Conservation (phyloP, 441 rosid genomes). For the Gossypium davidsonii region DNA sequence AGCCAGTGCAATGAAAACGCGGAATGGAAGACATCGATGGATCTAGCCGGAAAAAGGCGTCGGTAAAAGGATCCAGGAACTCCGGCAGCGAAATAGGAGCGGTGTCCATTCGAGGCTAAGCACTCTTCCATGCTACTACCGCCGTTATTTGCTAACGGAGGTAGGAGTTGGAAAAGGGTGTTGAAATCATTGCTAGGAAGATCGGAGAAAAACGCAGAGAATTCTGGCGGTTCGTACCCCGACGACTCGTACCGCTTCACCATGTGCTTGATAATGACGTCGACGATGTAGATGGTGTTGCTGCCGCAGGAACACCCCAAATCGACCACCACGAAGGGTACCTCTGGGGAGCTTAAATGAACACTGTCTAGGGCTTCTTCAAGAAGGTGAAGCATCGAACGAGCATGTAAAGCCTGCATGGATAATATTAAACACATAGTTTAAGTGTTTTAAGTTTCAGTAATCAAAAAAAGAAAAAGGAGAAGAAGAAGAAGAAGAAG, state of each 20-base stretch:
- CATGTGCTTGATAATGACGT: slow-evolving; percentile 76
- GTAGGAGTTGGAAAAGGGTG: slow-evolving; percentile 83
- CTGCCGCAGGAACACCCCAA: slow-evolving; percentile 74
- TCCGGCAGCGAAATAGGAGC: slow-evolving; percentile 72
- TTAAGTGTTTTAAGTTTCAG: too few species aligned
- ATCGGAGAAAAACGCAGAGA: slow-evolving; percentile 76
- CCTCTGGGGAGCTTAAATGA: slow-evolving; percentile 39
- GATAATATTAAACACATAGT: background rate
- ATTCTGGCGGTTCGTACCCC: slow-evolving; percentile 63
- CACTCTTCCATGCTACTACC: slow-evolving; percentile 80
- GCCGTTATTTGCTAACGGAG: slow-evolving; percentile 49
- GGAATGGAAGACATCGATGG: slow-evolving; percentile 73
- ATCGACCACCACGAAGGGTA: slow-evolving; percentile 67
- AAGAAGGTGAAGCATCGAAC: slow-evolving; percentile 76
- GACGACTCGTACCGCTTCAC: slow-evolving; percentile 51
- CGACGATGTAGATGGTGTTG: slow-evolving; percentile 59
- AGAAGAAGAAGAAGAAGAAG: background rate
- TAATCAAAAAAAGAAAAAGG: too few species aligned
- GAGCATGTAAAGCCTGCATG: slow-evolving; percentile 76
- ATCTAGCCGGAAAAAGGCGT: slow-evolving; percentile 71
- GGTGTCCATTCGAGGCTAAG: slow-evolving; percentile 59
- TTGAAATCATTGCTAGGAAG: slow-evolving; percentile 93
- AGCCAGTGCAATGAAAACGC: slow-evolving; percentile 95
- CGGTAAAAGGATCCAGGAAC: slow-evolving; percentile 91
- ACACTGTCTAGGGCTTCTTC: slow-evolving; percentile 73